phyloP scores from a whole-genome alignment of 148 eudicot genomes.

The Spergularia marina region DNA sequence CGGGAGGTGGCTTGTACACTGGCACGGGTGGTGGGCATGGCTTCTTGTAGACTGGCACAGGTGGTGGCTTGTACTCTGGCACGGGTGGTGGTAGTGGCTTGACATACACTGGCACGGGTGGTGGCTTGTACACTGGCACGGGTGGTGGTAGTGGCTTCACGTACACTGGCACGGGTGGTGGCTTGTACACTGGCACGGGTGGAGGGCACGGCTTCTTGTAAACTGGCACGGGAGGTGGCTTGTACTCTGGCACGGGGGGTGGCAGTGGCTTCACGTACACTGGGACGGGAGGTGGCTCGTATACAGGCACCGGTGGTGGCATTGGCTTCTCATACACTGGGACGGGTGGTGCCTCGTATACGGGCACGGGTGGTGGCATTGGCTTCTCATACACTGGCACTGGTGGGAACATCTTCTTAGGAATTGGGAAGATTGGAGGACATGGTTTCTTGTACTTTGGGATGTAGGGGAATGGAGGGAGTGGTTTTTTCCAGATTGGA shows the following conservation, averaged over 20 bases:
- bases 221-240: constrained; percentile 18
- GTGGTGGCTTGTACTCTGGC: constrained; percentile 23
- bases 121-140: constrained; percentile 28
- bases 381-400: constrained; percentile 25
- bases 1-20: constrained; percentile 21
- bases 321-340: constrained; percentile 16
- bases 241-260: constrained; percentile 16
- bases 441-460: constrained; percentile 20
- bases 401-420: constrained; percentile 20
- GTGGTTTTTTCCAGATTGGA: constrained; percentile 28
- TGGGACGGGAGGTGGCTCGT: constrained; percentile 15
- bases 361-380: neutral
- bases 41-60: constrained; percentile 12
- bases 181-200: constrained; percentile 17
- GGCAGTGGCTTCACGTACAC: constrained; percentile 16
- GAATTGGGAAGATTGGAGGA: constrained; percentile 14
- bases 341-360: constrained; percentile 17
- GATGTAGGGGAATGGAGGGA: constrained; percentile 26
- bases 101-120: constrained; percentile 13
- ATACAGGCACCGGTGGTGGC: constrained; percentile 16
- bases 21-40: constrained; percentile 22
- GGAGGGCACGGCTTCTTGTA: constrained; percentile 27
- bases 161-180: constrained; percentile 28
- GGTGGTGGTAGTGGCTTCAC: constrained; percentile 31
- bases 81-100: constrained; percentile 26